phyloP scores from a whole-genome alignment of 192 early-diverging fungal genomes.

The Linnemannia schmuckeri region DNA sequence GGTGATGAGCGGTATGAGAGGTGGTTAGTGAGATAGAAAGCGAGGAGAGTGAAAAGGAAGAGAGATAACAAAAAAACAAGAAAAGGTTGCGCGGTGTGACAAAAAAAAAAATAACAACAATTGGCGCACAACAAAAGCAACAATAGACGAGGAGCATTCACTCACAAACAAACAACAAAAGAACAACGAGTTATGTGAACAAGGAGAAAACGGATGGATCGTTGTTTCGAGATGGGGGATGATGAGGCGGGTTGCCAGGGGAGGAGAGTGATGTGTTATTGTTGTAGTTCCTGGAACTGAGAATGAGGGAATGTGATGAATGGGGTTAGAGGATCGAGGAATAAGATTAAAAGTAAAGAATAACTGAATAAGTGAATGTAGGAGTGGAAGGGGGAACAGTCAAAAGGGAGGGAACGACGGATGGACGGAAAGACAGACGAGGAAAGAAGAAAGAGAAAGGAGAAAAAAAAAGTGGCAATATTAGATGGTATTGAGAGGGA shows the following conservation, averaged over 20 bases:
- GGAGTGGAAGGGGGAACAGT: neutral
- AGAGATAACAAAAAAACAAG: conserved; percentile 1
- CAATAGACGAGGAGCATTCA: neutral
- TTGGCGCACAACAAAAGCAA: neutral
- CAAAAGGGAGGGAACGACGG: neutral
- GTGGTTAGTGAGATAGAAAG: neutral
- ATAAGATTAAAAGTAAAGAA: neutral
- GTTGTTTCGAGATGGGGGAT: neutral
- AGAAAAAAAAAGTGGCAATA: neutral
- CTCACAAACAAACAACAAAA: neutral
- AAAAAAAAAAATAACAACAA: neutral
- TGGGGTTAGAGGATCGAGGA: neutral
- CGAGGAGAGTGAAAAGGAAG: neutral
- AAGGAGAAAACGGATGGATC: neutral
- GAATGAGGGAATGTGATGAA: neutral
- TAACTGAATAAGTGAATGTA: neutral
- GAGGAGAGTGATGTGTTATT: neutral
- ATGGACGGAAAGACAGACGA: neutral
- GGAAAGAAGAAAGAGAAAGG: neutral
- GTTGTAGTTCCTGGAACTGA: neutral
- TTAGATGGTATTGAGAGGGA: no score
- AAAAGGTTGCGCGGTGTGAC: neutral
- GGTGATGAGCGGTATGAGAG: neutral
- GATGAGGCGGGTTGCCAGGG: neutral
- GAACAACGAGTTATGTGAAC: neutral